phyloP scores from a whole-genome alignment of 176 grass and related monocot genomes.

The Bolboschoenus planiculmis region DNA sequence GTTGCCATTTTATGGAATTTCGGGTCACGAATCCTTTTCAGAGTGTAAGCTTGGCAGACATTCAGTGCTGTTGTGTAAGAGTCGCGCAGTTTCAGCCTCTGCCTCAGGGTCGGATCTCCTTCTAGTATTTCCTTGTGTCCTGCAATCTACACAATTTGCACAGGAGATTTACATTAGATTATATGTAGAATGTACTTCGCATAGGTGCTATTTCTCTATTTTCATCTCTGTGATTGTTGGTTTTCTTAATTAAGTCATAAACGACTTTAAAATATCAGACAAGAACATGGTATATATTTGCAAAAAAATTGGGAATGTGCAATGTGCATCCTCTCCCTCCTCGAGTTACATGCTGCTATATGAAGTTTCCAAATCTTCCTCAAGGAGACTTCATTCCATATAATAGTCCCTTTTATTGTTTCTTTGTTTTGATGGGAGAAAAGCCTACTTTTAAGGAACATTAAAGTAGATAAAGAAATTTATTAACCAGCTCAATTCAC shows the following conservation, averaged over 20 bases:
- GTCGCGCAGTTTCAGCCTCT: conserved; percentile 45
- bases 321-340: not conserved
- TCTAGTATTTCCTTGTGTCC: conserved; percentile 51
- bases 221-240: not conserved
- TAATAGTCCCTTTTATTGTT: not conserved
- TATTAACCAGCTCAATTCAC: conserved; percentile 32
- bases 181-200: not conserved
- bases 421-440: not conserved
- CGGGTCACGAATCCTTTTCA: conserved; percentile 48
- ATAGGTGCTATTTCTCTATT: not conserved
- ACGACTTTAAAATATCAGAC: not conserved
- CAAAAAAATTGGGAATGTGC: not conserved
- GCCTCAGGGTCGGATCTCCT: conserved; percentile 41
- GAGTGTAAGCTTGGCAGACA: conserved; percentile 59
- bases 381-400: not conserved
- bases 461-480: not conserved
- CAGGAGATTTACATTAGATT: not conserved
- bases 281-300: not conserved
- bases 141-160: conserved; percentile 34
- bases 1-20: conserved; percentile 23
- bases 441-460: not conserved
- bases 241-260: not conserved
- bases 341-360: not conserved
- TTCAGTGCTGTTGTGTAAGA: conserved; percentile 60
- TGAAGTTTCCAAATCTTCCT: not conserved